These are phyloP conservation scores for Hyphopichia fennica DNA, from an alignment of 1,139 yeast genomes.

Conservation along the genomic window DNA sequence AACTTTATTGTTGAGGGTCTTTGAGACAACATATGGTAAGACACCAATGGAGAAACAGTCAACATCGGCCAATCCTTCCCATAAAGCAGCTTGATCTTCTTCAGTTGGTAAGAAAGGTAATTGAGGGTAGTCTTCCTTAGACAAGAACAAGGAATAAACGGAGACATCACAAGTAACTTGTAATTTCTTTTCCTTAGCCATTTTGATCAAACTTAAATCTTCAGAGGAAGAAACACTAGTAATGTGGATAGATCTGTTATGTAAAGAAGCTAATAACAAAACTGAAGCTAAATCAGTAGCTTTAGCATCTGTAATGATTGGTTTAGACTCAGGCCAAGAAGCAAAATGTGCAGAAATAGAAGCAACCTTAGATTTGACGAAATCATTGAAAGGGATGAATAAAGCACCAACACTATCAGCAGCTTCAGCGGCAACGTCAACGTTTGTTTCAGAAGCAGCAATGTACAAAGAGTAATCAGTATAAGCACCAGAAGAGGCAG, in stretches of 20 bases:
- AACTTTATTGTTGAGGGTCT: conserved; percentile 58
- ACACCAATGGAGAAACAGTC: conserved; percentile 90
- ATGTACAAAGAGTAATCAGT: conserved; percentile 83
- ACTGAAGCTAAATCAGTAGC: conserved; percentile 91
- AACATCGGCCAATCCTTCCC: conserved; percentile 70
- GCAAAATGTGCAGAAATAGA: conserved; percentile 77
- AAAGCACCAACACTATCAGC: conserved; percentile 73
- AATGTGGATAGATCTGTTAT: conserved; percentile 82
- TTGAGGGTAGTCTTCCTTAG: conserved; percentile 70
- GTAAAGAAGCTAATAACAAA: conserved; percentile 84
- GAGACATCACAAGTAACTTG: conserved; percentile 90
- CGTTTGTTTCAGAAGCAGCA: conserved; percentile 77
- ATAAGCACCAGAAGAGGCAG: conserved; percentile 60
- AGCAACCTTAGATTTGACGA: conserved; percentile 68
- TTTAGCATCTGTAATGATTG: conserved; percentile 89
- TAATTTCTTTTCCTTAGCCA: conserved; percentile 82
- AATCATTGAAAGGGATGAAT: conserved; percentile 77
- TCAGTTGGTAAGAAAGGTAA: conserved; percentile 74
- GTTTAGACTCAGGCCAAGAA: conserved; percentile 82
- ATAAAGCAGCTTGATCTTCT: conserved; percentile 78
- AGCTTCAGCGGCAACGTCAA: conserved; percentile 60
- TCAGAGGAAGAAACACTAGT: conserved; percentile 81
- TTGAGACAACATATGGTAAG: conserved; percentile 72
- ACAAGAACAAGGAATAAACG: conserved; percentile 73
- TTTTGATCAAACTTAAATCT: conserved; percentile 78